Conservation (phyloP, 1,284 basidiomycete species). For the Exobasidium cylindrosporum region DNA sequence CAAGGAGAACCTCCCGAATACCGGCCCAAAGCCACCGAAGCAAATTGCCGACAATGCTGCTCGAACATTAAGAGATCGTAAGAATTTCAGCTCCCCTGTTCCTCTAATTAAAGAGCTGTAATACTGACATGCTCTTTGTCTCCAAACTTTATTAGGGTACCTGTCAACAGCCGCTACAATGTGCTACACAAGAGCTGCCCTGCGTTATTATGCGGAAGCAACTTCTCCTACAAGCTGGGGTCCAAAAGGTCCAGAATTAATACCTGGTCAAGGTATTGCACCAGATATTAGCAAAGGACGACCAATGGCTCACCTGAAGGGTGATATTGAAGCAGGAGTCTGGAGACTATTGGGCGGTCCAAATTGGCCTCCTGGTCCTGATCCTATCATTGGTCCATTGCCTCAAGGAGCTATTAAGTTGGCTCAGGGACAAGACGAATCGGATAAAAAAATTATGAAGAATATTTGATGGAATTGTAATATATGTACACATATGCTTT, state of each 20-base stretch:
- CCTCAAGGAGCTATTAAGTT: too few relatives aligned
- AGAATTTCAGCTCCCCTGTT: background rate
- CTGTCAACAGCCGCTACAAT: constrained; percentile 35
- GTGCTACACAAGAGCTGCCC: constrained; percentile 25
- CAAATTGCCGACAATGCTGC: constrained; percentile 33
- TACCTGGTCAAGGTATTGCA: constrained; percentile 3
- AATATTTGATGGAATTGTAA: too few relatives aligned
- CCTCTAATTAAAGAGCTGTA: background rate
- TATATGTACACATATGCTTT: too few relatives aligned
- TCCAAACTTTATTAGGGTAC: constrained; percentile 25
- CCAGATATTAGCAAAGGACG: constrained; percentile 29
- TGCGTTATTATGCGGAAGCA: constrained; percentile 9
- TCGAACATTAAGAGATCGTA: constrained; percentile 22
- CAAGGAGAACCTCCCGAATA: background rate
- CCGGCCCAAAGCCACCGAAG: constrained; percentile 9
- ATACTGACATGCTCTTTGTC: too few relatives aligned
- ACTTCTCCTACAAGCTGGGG: background rate
- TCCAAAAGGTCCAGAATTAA: background rate
- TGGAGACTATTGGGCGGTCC: constrained; percentile 35
- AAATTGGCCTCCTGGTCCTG: constrained; percentile 29
- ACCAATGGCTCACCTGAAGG: constrained; percentile 22
- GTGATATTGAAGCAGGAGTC: constrained; percentile 39
- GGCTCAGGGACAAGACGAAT: too few relatives aligned
- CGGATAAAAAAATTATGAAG: too few relatives aligned
- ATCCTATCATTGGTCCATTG: background rate